Base-by-base conservation (phyloP, 2,329 filamentous ascomycete genomes). In the Daldinia eschscholtzii region DNA sequence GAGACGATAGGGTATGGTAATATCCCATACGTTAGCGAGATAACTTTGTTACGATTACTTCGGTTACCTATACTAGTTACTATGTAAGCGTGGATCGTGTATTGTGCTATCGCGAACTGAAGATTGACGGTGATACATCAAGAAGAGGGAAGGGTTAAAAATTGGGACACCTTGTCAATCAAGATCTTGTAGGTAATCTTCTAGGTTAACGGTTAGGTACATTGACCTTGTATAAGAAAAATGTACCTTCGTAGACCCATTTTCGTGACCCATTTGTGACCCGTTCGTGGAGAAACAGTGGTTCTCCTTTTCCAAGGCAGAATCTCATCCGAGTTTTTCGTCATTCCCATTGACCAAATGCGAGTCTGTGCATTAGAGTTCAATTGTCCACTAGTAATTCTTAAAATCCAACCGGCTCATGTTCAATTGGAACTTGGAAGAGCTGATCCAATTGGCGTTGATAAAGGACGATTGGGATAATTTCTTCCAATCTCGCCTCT, bases 271-370 rank as follows among this genome's bases (percentile, higher is more conserved):
- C 20, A 7, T 20, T 48, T 48, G 23, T 30, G 46, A 50, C 15
- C 46, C 46, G 39, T 30, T 41, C 44, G 58, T 68, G 66, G 66
- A 65, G 62, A 65, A 62, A 60, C 13, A 64, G 39, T 52, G 37
- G 18, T 28, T 20, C 48, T 15, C 52, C 33, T 37, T 56, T 56
- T 39, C 50, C 48, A 60, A 50, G 41, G 33, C 56, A 63, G 39
- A 33, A 15, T 56, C 30, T 65, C 46, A 44, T 57, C 62, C 23
- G 62, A 69, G 57, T 41, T 55, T 67, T 61, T 67, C 64, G 67
- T 69, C 63, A 69, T 66, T 15, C n/a, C n/a, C 52, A 23, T 23
- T 23, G 39, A 33, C n/a, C 46, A 30, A 52, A 52, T 33, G 2
- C n/a, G 26, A n/a, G 46, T 30, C 46, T 30, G 46, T 50, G 46